Percentiles rank a stretch among this genome's conserved stretches.
phyloP scores from a whole-genome alignment of 805 yeast genomes.

The Saturnispora serradocipensis region DNA sequence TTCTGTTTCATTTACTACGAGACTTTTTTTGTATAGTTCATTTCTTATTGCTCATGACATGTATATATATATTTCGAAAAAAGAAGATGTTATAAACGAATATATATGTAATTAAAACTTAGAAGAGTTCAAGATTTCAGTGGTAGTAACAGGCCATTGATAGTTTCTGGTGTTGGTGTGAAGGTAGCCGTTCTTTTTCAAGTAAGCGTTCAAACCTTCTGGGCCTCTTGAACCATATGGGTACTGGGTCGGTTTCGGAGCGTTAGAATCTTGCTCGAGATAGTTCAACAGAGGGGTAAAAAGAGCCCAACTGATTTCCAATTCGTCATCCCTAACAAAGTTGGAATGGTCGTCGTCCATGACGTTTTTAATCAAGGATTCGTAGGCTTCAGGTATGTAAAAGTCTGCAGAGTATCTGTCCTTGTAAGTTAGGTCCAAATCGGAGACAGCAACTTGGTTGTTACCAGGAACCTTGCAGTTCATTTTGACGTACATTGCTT shows the following conservation, averaged over 20 bases:
- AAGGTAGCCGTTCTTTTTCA: slow-evolving; percentile 65
- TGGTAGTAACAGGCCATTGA: slow-evolving; percentile 85
- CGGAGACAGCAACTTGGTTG: slow-evolving; percentile 74
- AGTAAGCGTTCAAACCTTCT: slow-evolving; percentile 45
- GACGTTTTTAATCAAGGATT: slow-evolving; percentile 87
- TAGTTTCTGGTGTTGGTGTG: slow-evolving; percentile 56
- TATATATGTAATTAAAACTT: slow-evolving; percentile 17
- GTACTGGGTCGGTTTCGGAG: slow-evolving; percentile 60
- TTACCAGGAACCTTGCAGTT: slow-evolving; percentile 93
- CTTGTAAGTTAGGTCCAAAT: slow-evolving; percentile 80
- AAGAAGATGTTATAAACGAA: neutral
- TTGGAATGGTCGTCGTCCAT: slow-evolving; percentile 89
- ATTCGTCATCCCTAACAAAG: slow-evolving; percentile 96
- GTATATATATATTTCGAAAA: neutral
- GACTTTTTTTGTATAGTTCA: neutral
- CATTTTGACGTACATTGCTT: slow-evolving; percentile 87
- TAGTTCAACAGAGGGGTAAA: slow-evolving; percentile 85
- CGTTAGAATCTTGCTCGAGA: slow-evolving; percentile 56
- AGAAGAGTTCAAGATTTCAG: slow-evolving; percentile 25
- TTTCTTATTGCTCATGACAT: neutral
- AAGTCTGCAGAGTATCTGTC: slow-evolving; percentile 66
- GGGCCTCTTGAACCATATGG: slow-evolving; percentile 95
- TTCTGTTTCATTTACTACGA: neutral
- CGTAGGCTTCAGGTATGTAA: slow-evolving; percentile 98
- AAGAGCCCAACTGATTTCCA: slow-evolving; percentile 85